Conservation (phyloP, 257 asterid species). For the Voacanga thouarsii region DNA sequence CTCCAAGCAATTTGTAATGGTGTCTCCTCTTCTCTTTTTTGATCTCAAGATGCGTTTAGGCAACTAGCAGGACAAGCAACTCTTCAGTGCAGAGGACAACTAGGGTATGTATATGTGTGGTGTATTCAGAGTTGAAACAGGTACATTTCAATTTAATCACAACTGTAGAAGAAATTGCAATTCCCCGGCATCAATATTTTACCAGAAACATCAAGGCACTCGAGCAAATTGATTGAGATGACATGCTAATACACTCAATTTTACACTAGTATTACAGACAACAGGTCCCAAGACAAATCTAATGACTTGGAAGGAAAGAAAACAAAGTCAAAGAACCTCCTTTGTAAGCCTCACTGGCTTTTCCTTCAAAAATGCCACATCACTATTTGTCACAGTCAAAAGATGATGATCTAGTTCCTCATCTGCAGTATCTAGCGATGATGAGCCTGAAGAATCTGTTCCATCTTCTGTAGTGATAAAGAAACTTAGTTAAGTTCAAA, state of each 20-base stretch:
- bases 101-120: not conserved
- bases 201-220: not conserved
- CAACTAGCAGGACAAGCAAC: conserved; percentile 8
- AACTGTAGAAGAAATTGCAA: not conserved
- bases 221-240: not conserved
- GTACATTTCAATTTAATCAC: not conserved
- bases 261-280: conserved; percentile 27
- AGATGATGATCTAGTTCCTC: conserved; percentile 73
- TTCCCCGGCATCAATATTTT: not conserved
- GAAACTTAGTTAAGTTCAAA: not conserved
- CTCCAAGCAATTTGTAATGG: not conserved
- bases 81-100: not conserved
- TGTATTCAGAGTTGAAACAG: not conserved
- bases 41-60: not conserved
- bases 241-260: conserved; percentile 3
- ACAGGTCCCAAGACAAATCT: conserved; percentile 7
- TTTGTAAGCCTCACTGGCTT: conserved; percentile 71
- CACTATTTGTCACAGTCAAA: conserved; percentile 52
- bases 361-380: conserved; percentile 69
- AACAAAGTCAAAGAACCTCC: conserved; percentile 48
- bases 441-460: conserved; percentile 41
- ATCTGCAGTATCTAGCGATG: conserved; percentile 47
- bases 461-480: conserved; percentile 47
- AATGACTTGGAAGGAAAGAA: not conserved
- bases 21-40: not conserved